Evolutionary conservation across 345 rosid species (phyloP).

Genomic region (Microthlaspi erraticum): DNA sequence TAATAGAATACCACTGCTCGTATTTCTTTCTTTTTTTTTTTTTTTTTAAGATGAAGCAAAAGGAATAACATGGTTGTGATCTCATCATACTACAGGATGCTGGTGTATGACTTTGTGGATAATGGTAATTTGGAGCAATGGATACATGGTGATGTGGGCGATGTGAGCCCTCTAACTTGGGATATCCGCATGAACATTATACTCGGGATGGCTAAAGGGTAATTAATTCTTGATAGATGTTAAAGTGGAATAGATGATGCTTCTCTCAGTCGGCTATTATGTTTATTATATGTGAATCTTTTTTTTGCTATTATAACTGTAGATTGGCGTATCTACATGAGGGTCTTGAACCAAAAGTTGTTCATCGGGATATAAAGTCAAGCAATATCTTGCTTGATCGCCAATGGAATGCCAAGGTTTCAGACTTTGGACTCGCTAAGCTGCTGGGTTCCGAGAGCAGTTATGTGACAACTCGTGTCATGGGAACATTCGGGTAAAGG

Average conservation of each 20-base stretch:
- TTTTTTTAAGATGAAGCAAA: too few relatives aligned
- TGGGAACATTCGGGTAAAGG: constrained; percentile 94
- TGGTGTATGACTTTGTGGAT: constrained; percentile 84
- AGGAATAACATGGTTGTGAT: too few relatives aligned
- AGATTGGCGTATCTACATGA: constrained; percentile 91
- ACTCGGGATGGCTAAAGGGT: constrained; percentile 88
- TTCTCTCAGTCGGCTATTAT: neutral
- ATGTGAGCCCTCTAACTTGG: constrained; percentile 75
- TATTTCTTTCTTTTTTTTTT: too few relatives aligned
- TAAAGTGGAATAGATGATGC: neutral
- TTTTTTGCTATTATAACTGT: neutral
- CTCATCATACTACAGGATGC: too few relatives aligned
- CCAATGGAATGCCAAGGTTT: constrained; percentile 91
- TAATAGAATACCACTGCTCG: neutral
- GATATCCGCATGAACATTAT: constrained; percentile 75
- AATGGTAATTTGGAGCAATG: constrained; percentile 87
- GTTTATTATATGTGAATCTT: constrained; percentile 5
- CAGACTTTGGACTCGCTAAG: constrained; percentile 97
- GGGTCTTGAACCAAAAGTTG: constrained; percentile 96
- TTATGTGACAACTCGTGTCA: constrained; percentile 89
- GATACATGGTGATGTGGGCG: constrained; percentile 84
- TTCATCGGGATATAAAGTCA: constrained; percentile 89
- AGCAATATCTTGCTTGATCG: constrained; percentile 90
- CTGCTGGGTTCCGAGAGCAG: constrained; percentile 74
- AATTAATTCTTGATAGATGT: neutral